A percentile compares a stretch with the other conserved stretches of the same genome.
Conservation (phyloP, 208 protist species). For the Endotrypanum monterogeii region DNA sequence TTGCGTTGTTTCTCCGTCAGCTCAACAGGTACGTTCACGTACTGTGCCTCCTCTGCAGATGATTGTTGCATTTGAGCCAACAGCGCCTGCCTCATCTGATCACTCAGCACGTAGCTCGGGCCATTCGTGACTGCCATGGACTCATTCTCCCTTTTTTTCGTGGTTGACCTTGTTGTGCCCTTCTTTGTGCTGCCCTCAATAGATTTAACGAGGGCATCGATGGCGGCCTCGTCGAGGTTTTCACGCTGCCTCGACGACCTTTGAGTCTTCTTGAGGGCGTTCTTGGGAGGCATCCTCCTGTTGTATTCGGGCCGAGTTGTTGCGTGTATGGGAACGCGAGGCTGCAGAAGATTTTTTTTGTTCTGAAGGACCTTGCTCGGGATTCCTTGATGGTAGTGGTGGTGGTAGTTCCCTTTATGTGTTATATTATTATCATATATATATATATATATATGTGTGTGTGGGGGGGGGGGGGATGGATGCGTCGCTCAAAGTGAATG, state of each 20-base stretch:
- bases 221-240: slow-evolving; percentile 37
- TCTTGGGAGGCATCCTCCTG: slow-evolving; percentile 29
- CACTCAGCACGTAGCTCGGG: slow-evolving; percentile 26
- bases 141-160: slow-evolving; percentile 47
- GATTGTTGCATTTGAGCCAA: slow-evolving; percentile 38
- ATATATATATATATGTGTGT: not conserved
- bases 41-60: slow-evolving; percentile 49
- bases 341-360: no score
- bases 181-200: slow-evolving; percentile 72
- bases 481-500: not conserved
- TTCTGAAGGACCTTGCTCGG: no score
- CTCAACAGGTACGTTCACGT: slow-evolving; percentile 61
- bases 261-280: slow-evolving; percentile 31
- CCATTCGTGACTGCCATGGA: slow-evolving; percentile 37
- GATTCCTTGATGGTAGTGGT: no score
- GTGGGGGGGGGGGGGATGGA: not conserved
- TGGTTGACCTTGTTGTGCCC: slow-evolving; percentile 72
- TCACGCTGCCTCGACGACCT: slow-evolving; percentile 39
- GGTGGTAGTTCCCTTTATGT: no score
- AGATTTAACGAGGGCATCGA: slow-evolving; percentile 69
- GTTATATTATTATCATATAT: not conserved
- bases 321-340: no score
- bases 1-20: slow-evolving; percentile 48
- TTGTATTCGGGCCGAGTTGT: not conserved
- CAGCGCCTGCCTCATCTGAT: slow-evolving; percentile 42